Base-by-base conservation (phyloP, 306 rosid species). In the Malus sieversii region DNA sequence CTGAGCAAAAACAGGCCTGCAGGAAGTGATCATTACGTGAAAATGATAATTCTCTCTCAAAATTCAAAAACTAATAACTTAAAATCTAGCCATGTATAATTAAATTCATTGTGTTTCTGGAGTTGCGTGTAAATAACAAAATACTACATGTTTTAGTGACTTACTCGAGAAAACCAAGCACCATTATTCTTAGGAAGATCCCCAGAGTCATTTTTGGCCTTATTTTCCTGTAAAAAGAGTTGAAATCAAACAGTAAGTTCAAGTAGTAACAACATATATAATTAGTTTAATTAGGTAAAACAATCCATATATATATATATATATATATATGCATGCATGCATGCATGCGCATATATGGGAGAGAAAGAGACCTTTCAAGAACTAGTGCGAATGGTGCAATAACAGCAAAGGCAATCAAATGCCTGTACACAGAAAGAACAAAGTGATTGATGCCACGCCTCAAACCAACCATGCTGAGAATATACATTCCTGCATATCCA, bases 401-500 rank as follows among this genome's bases (percentile, higher is more conserved):
- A 22, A 84, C 96, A 0, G 86, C 92, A 0, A 97, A 88, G 76
- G 99, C 99, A 75, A 96, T 90, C 70, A 97, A 95, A 8, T 96
- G 99, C 14, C 99, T 74, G 65, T 96, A 96, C 58, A 91, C 97
- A 33, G 91, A 93, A 71, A 96, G 98, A 19, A 90, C 98, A 35
- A 88, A 96, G 75, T 92, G 99, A 73, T 93, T 96, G 96, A 92
- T 89, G 4, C 99, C 98, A 3, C 92, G 90, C 88, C 86, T 88
- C 74, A 96, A 93, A 6, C 97, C 91, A 4, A 90, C 93, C 74
- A 85, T 90, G 4, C 97, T 92, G 77, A 96, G 90, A 68, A 96
- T 90, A 81, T 86, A 92, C 99, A 96, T 96, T 0, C 99, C 99
- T 2, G 99, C 99, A 18, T 89, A 90, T 12, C 99, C 99, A 14